Conservation (phyloP, 345 rosid genomes). For the Cardamine chenopodiifolia region DNA sequence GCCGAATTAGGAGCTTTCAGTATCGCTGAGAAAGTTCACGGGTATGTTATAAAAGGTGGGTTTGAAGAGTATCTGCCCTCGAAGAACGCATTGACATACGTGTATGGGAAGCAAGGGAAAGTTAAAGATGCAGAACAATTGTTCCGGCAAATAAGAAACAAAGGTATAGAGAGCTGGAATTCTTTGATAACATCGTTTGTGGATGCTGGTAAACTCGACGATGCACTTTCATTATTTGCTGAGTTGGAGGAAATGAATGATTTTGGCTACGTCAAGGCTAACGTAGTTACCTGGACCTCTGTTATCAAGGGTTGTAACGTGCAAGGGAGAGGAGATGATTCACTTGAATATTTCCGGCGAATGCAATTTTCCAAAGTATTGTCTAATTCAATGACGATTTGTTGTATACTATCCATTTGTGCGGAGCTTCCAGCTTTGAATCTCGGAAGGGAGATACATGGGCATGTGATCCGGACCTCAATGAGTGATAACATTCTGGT, state of each 20-base stretch:
- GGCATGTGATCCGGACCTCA: conserved; percentile 54
- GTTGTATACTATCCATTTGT: conserved; percentile 64
- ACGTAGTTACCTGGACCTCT: conserved; percentile 75
- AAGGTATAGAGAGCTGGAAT: conserved; percentile 70
- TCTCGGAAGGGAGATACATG: conserved; percentile 70
- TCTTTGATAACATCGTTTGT: conserved; percentile 61
- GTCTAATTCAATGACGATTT: conserved; percentile 62
- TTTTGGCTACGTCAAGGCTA: conserved; percentile 47
- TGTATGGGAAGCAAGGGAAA: conserved; percentile 62
- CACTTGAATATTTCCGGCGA: conserved; percentile 56
- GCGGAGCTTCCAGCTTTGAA: conserved; percentile 61
- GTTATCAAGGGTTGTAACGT: conserved; percentile 67
- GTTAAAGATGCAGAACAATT: conserved; percentile 48
- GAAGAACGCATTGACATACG: conserved; percentile 53
- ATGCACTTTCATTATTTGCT: conserved; percentile 55
- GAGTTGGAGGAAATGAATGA: conserved; percentile 49
- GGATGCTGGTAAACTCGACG: conserved; percentile 60
- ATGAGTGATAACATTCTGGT: conserved; percentile 61
- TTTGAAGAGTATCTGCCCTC: conserved; percentile 59
- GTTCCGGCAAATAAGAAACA: conserved; percentile 51
- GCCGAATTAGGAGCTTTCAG: conserved; percentile 41
- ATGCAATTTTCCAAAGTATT: conserved; percentile 54
- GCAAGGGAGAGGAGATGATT: conserved; percentile 53
- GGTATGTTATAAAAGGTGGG: conserved; percentile 60
- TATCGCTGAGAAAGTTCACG: conserved; percentile 54